Conservation (phyloP, 352 stramenopile species). For the Phytophthora quininea region DNA sequence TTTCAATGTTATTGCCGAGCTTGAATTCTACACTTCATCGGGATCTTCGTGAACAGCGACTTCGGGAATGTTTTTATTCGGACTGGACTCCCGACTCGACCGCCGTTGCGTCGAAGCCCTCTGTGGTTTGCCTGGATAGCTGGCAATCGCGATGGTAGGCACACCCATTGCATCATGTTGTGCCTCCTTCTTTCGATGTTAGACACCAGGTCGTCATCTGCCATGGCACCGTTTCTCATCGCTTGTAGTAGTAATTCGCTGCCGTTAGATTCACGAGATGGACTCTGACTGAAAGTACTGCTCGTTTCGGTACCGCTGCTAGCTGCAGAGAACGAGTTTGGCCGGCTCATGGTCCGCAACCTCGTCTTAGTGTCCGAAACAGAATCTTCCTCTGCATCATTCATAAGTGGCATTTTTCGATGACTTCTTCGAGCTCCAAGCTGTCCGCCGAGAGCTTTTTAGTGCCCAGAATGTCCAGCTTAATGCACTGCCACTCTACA, state of each 20-base stretch:
- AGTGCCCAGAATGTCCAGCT: conserved; percentile 64
- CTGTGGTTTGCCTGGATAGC: conserved; percentile 27
- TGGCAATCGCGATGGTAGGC: conserved; percentile 29
- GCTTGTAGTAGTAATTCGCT: conserved; percentile 17
- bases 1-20: conserved; percentile 4
- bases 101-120: conserved; percentile 20
- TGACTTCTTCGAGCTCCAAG: conserved; percentile 48
- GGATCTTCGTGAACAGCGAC: conserved; percentile 1
- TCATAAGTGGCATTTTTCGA: conserved; percentile 64
- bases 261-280: conserved; percentile 10
- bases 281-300: conserved; percentile 28
- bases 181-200: background rate
- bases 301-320: conserved; percentile 26
- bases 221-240: conserved; percentile 9
- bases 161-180: conserved; percentile 22
- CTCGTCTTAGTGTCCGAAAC: conserved; percentile 18
- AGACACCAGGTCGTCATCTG: background rate
- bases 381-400: conserved; percentile 40
- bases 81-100: conserved; percentile 9
- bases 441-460: conserved; percentile 66
- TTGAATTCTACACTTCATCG: conserved; percentile 30
- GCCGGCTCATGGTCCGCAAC: conserved; percentile 23
- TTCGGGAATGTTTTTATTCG: conserved; percentile 17
- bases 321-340: conserved; percentile 25
- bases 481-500: conserved; percentile 93